Evolutionary conservation across 352 stramenopile species (phyloP), one percentile per base, ranked within the genome.

Genomic region (Hyaloperonospora brassicae): DNA sequence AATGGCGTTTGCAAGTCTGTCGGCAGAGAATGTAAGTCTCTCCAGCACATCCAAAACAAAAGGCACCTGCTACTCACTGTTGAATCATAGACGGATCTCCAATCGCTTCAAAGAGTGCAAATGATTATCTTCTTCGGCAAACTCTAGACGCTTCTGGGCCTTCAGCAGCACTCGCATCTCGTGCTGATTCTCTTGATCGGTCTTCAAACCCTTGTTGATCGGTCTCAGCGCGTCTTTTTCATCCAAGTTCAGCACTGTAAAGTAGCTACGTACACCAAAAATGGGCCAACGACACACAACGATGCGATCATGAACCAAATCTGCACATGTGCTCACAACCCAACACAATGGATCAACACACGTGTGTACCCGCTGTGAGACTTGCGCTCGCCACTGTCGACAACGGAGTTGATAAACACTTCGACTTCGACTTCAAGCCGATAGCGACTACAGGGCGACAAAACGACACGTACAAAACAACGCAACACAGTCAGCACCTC

Each of bases 391-490:
- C 57, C 52, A 38, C 57, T 52, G n/a, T 52, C 55, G 0, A 66
- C 64, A 12, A 79, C 39, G 11, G 68, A 68, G 8, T 72, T 60
- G 38, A 82, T 58, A 40, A 78, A 84, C 21, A 86, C 71, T 30
- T 82, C 73, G 25, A 86, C 73, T 54, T 86, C 76, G 2, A 86
- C 76, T 45, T 86, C 76, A n/a, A 84, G 47, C 14, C 66, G 62
- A 66, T 72, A 78, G 31, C 68, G 68, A 44, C 72, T 83, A 50
- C 47, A 54, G 14, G 17, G 1, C 35, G 5, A 50, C n/a, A 24
- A 44, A 24, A 4, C 11, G 14, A 42, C 24, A 58, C 22, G 42
- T 17, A 17, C 17, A 42, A 49, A 47, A 54, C 10, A 17, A 38
- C 11, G 11, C 5, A 49, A 48, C 12, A 21, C 10, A 47, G n/a